These are phyloP conservation scores for Phoma sp. DNA, from an alignment of 2,329 filamentous ascomycete genomes.

Conservation along the genomic window DNA sequence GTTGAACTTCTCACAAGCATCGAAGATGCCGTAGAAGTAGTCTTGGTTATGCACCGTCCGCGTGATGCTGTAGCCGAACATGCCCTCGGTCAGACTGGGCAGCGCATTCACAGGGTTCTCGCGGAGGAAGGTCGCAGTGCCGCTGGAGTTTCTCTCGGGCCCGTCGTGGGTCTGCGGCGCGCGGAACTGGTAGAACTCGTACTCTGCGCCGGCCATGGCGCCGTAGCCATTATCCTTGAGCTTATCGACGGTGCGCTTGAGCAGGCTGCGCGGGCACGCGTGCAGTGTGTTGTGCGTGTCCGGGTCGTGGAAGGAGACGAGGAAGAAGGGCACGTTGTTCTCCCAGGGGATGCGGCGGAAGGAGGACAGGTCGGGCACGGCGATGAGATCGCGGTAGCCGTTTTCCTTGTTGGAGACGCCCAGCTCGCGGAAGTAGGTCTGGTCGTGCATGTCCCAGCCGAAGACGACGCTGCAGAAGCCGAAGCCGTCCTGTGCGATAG, in stretches of 20 bases:
- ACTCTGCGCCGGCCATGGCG: constrained; percentile 91
- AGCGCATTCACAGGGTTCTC: constrained; percentile 75
- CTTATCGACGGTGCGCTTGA: constrained; percentile 72
- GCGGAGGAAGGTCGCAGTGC: constrained; percentile 75
- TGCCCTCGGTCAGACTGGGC: constrained; percentile 84
- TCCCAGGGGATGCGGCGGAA: constrained; percentile 93
- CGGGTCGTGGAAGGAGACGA: constrained; percentile 83
- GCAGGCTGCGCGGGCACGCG: constrained; percentile 78
- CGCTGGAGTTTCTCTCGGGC: constrained; percentile 65
- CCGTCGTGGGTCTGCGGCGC: constrained; percentile 62
- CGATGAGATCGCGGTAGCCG: constrained; percentile 84
- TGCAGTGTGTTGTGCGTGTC: constrained; percentile 74
- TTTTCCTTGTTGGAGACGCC: constrained; percentile 89
- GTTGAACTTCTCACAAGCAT: constrained; percentile 76
- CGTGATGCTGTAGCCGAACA: constrained; percentile 94
- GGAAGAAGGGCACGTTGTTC: constrained; percentile 81
- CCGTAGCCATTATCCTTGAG: constrained; percentile 71
- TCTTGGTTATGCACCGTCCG: constrained; percentile 88
- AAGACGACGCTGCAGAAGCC: constrained; percentile 95
- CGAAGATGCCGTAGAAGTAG: constrained; percentile 88
- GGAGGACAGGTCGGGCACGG: constrained; percentile 76
- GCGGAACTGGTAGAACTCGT: constrained; percentile 93
- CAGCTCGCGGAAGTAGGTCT: constrained; percentile 85
- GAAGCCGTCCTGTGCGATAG: constrained; percentile 79
- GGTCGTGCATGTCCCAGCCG: constrained; percentile 97